Conservation (phyloP, 805 yeast genomes). For the Deakozyma indianensis region DNA sequence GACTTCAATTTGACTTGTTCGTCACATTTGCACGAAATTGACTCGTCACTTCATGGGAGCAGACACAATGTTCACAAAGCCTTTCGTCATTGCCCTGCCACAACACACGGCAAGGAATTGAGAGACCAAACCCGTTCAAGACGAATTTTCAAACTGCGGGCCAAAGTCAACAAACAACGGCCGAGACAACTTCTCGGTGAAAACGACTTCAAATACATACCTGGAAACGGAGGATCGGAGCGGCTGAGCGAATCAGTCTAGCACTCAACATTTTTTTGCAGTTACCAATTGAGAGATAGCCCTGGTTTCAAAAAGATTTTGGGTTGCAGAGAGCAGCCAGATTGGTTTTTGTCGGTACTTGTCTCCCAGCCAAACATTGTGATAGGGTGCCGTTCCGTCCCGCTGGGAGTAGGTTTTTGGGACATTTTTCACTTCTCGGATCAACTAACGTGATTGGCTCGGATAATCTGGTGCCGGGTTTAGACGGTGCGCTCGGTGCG, state of each 20-base stretch:
- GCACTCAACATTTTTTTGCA: neutral
- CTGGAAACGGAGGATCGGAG: neutral
- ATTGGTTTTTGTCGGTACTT: neutral
- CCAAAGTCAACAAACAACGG: too few relatives aligned
- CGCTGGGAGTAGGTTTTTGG: neutral
- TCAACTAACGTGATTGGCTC: neutral
- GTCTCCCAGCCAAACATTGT: neutral
- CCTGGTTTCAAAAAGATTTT: neutral
- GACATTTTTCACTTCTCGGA: neutral
- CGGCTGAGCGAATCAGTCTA: neutral
- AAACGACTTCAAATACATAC: neutral
- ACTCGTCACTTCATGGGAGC: too few relatives aligned
- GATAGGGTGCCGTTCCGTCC: slow-evolving; percentile 1
- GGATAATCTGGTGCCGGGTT: slow-evolving; percentile 1
- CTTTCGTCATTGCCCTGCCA: too few relatives aligned
- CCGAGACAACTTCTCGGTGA: too few relatives aligned
- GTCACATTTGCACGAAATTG: too few relatives aligned
- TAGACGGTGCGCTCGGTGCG: neutral
- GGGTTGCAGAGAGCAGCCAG: neutral
- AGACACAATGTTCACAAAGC: too few relatives aligned
- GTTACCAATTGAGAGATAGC: neutral
- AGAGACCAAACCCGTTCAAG: too few relatives aligned
- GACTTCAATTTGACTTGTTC: too few relatives aligned
- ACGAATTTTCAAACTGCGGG: too few relatives aligned
- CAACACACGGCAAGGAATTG: too few relatives aligned